Evolutionary conservation across 352 stramenopile species (phyloP).

Genomic region (Globisporangium spinosum): DNA sequence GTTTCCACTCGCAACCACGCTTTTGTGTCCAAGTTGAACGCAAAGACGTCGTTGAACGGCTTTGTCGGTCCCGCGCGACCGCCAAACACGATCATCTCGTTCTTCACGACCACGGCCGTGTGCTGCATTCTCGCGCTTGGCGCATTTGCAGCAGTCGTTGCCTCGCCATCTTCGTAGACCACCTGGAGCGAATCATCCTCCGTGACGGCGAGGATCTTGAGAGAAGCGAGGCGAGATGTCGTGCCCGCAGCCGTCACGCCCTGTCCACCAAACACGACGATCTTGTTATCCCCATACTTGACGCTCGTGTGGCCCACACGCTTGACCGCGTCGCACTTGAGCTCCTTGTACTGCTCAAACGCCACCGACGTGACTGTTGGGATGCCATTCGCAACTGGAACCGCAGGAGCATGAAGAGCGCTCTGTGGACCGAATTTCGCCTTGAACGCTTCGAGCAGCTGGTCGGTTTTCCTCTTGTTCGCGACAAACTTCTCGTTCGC

Average conservation of each 20-base stretch:
- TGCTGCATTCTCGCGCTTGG: constrained; percentile 74
- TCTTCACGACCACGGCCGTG: constrained; percentile 46
- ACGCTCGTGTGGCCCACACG: constrained; percentile 65
- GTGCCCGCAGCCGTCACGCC: constrained; percentile 50
- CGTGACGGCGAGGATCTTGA: constrained; percentile 31
- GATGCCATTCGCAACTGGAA: not conserved
- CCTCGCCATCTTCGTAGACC: constrained; percentile 19
- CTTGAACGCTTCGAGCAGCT: constrained; percentile 56
- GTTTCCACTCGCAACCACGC: constrained; percentile 36
- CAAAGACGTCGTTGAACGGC: constrained; percentile 60
- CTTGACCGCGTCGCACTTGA: constrained; percentile 33
- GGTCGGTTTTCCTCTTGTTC: constrained; percentile 71
- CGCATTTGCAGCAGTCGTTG: constrained; percentile 13
- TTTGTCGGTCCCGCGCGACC: constrained; percentile 68
- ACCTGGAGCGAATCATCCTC: constrained; percentile 29
- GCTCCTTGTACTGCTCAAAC: constrained; percentile 16
- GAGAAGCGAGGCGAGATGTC: constrained; percentile 51
- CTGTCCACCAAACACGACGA: constrained; percentile 75
- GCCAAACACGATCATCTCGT: constrained; percentile 77
- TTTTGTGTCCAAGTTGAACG: constrained; percentile 46
- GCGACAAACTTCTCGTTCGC: constrained; percentile 86
- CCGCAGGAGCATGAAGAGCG: too few species aligned
- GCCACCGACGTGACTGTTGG: constrained; percentile 12
- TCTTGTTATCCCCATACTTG: constrained; percentile 24
- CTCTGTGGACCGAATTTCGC: constrained; percentile 28